These are phyloP conservation scores for Rehmannia glutinosa DNA, from an alignment of 257 asterid species.

Conservation along the genomic window DNA sequence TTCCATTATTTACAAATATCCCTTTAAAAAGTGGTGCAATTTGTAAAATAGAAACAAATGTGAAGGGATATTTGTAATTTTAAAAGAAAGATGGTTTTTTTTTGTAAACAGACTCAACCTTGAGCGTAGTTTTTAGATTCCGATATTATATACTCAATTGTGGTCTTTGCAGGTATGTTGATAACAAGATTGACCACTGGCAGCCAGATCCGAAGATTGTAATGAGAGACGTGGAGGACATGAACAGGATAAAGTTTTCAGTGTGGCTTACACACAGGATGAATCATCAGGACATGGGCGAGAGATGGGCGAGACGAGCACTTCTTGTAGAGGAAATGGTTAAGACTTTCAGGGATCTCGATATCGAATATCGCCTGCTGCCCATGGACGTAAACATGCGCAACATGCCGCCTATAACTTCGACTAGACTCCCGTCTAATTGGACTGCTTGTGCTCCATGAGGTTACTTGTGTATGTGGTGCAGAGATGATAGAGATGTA, in stretches of 20 bases:
- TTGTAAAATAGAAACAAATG: too few relatives aligned
- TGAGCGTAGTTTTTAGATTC: too few relatives aligned
- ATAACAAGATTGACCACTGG: conserved; percentile 74
- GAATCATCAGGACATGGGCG: conserved; percentile 90
- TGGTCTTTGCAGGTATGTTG: conserved; percentile 58
- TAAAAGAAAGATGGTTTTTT: too few relatives aligned
- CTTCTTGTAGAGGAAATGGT: conserved; percentile 78
- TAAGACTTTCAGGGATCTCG: conserved; percentile 66
- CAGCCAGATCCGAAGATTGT: conserved; percentile 66
- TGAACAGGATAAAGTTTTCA: conserved; percentile 80
- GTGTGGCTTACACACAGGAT: conserved; percentile 73
- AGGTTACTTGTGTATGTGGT: neutral
- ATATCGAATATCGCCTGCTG: conserved; percentile 75
- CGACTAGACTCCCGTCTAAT: conserved; percentile 64
- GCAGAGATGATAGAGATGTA: neutral
- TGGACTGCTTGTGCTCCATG: conserved; percentile 47
- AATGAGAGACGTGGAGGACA: conserved; percentile 83
- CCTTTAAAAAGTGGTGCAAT: too few relatives aligned
- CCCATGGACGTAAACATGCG: conserved; percentile 72
- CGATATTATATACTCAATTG: too few relatives aligned
- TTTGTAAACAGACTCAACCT: too few relatives aligned
- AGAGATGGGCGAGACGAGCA: conserved; percentile 75
- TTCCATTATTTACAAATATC: too few relatives aligned
- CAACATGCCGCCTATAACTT: conserved; percentile 53
- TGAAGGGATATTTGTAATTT: too few relatives aligned